A percentile compares a stretch with the other conserved stretches of the same genome.
Evolutionary conservation across 345 rosid species (phyloP).

Genomic region (Heritiera littoralis): DNA sequence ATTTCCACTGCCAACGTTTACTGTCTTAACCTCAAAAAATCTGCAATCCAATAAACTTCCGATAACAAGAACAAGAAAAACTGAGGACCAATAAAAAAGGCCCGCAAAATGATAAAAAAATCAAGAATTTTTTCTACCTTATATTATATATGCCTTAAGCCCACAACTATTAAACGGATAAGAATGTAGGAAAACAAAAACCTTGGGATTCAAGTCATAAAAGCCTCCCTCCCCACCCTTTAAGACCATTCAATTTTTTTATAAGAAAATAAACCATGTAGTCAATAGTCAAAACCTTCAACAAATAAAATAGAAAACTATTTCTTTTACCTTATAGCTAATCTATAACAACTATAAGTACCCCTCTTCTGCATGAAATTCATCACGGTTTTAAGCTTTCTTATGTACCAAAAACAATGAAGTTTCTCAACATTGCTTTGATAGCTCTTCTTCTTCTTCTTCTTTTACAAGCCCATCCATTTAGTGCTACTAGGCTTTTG

Average conservation of each 20-base stretch:
- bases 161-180: not conserved
- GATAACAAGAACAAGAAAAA: not conserved
- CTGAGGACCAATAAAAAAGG: not conserved
- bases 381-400: not conserved
- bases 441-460: conserved; percentile 13
- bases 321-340: conserved; percentile 7
- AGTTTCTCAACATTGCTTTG: conserved; percentile 22
- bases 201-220: conserved; percentile 1
- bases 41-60: not conserved
- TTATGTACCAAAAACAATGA: conserved; percentile 21
- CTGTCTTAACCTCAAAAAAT: not conserved
- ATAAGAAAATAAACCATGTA: not conserved
- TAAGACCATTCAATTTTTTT: no score
- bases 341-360: not conserved
- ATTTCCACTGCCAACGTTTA: not conserved
- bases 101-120: no score
- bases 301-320: not conserved
- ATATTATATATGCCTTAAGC: not conserved
- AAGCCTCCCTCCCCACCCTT: not conserved
- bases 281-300: conserved; percentile 43
- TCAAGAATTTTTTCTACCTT: no score
- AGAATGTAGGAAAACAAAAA: not conserved
- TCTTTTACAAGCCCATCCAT: conserved; percentile 25
- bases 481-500: conserved; percentile 34
- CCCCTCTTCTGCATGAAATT: not conserved